phyloP scores from a whole-genome alignment of 23 red algal species.

The Pyropia yezoensis region DNA sequence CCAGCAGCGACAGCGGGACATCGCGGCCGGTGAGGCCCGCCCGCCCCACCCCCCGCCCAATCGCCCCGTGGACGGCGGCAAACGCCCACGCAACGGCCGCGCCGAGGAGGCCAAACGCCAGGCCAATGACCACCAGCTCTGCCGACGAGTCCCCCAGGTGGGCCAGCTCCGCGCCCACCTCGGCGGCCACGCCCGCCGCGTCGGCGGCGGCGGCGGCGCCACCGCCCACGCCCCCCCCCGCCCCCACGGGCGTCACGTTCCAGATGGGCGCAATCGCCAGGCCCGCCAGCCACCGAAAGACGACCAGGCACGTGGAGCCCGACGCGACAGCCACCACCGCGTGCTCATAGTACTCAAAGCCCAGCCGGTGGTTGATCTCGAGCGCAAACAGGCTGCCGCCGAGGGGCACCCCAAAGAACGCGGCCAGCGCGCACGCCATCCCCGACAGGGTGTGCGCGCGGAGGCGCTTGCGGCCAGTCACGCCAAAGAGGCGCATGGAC shows the following conservation, averaged over 20 bases:
- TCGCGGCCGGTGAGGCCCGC: slow-evolving; percentile 8
- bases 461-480: slow-evolving; percentile 45
- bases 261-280: slow-evolving; percentile 67
- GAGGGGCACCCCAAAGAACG: slow-evolving; percentile 82
- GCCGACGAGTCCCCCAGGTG: slow-evolving; percentile 42
- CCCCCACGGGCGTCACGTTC: slow-evolving; percentile 14
- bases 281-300: slow-evolving; percentile 58
- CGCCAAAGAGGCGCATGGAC: slow-evolving; percentile 29
- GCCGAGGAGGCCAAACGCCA: slow-evolving; percentile 59
- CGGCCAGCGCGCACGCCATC: slow-evolving; percentile 80
- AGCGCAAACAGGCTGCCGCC: slow-evolving; percentile 85
- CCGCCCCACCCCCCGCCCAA: slow-evolving; percentile 20
- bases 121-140: slow-evolving; percentile 18
- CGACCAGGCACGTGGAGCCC: slow-evolving; percentile 52
- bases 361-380: slow-evolving; percentile 66
- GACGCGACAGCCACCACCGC: slow-evolving; percentile 61
- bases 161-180: too few relatives aligned
- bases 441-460: slow-evolving; percentile 67
- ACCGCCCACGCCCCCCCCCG: too few relatives aligned
- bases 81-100: slow-evolving; percentile 43
- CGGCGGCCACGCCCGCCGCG: too few relatives aligned
- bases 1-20: slow-evolving; percentile 51
- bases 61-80: slow-evolving; percentile 29
- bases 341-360: slow-evolving; percentile 91
- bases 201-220: too few relatives aligned